Conservation (phyloP, 345 rosid genomes). For the Salix purpurea region DNA sequence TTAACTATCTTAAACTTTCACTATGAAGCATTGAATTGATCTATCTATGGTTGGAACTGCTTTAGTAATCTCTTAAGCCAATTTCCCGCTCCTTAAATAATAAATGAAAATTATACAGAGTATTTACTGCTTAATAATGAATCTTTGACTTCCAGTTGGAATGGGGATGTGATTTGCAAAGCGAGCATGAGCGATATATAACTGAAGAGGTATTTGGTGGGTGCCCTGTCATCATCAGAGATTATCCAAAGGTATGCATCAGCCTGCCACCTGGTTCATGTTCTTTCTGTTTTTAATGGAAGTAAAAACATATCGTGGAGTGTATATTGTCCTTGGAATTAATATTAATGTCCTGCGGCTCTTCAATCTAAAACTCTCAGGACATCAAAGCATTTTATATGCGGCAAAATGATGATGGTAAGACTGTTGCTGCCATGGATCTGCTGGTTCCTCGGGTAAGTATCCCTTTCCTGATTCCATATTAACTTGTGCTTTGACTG, state of each 20-base stretch:
- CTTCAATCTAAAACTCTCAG: conserved; percentile 31
- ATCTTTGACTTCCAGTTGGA: conserved; percentile 50
- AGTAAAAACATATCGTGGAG: background rate
- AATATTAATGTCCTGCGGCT: conserved; percentile 2
- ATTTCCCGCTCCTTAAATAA: background rate
- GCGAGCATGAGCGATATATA: conserved; percentile 97
- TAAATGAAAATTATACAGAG: background rate
- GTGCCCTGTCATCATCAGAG: conserved; percentile 85
- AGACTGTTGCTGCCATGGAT: conserved; percentile 99
- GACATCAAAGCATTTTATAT: conserved; percentile 97
- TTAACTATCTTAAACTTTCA: background rate
- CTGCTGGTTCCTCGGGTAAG: conserved; percentile 93
- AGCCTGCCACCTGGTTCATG: background rate
- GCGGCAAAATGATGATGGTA: conserved; percentile 96
- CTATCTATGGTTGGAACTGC: background rate
- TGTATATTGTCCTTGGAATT: background rate
- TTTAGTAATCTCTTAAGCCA: background rate
- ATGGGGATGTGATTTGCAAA: conserved; percentile 97
- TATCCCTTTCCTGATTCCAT: background rate
- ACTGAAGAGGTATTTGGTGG: conserved; percentile 86
- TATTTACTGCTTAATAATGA: background rate
- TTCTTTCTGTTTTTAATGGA: conserved; percentile 3
- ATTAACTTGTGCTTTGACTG: background rate
- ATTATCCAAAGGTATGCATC: conserved; percentile 73
- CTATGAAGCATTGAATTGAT: background rate